Conservation (phyloP, 163 green algal genomes). For the Scenedesmus sp. region DNA sequence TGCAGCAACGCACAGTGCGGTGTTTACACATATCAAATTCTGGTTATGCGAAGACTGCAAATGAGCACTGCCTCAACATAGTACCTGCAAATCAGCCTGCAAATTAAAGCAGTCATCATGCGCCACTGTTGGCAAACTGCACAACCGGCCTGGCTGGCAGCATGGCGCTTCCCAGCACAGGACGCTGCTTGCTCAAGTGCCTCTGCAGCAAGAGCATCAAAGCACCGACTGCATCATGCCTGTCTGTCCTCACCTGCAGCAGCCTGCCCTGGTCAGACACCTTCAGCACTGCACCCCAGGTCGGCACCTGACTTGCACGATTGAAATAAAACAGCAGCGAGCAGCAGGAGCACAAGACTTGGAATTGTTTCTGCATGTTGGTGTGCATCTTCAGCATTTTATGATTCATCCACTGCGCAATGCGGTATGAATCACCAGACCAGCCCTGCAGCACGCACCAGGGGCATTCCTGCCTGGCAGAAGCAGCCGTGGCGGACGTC, state of each 20-base stretch:
- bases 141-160: no score
- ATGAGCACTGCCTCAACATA: no score
- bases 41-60: no score
- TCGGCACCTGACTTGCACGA: not conserved
- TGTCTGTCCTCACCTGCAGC: not conserved
- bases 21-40: no score
- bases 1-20: not conserved
- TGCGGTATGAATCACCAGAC: no score
- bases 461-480: not conserved
- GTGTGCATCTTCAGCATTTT: not conserved
- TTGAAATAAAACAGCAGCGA: not conserved
- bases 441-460: no score
- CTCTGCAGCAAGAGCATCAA: not conserved
- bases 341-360: not conserved
- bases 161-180: no score
- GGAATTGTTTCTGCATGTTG: not conserved
- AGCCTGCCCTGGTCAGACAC: slow-evolving; percentile 25
- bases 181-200: not conserved
- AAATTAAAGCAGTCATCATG: no score
- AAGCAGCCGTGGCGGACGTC: not conserved
- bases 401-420: not conserved
- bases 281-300: slow-evolving; percentile 48
- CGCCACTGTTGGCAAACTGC: no score
- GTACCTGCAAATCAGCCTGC: no score
- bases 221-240: not conserved